Evolutionary conservation across 139 green algal species (phyloP).

Genomic region (Raphidocelis subcapitata): DNA sequence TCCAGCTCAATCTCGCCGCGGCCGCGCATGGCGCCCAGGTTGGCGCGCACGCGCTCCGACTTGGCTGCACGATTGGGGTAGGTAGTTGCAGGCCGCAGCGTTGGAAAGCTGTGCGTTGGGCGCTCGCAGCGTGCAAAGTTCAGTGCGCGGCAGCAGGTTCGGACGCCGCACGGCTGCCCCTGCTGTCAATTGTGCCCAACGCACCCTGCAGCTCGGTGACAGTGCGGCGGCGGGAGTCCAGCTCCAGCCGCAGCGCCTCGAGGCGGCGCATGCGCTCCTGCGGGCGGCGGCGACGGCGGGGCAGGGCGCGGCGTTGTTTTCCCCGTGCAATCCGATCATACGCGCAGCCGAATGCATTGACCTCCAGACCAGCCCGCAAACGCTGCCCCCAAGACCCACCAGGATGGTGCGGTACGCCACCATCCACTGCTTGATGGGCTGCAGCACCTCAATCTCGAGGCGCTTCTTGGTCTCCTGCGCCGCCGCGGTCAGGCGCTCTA

Average conservation of each 20-base stretch:
- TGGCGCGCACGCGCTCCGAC: conserved; percentile 42
- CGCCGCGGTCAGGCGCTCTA: conserved; percentile 63
- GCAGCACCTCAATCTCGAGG: conserved; percentile 78
- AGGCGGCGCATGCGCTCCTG: conserved; percentile 71
- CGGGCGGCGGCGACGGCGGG: no score
- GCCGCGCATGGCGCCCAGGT: conserved; percentile 46
- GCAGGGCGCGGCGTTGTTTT: no score
- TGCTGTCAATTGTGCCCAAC: no score
- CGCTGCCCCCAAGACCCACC: no score
- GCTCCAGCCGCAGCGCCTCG: conserved; percentile 77
- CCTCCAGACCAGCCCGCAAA: no score
- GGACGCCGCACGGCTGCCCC: no score
- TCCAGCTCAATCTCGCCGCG: conserved; percentile 74
- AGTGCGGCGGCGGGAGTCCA: conserved; percentile 81
- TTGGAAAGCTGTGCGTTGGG: no score
- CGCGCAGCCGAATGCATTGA: no score
- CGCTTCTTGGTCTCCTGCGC: conserved; percentile 61
- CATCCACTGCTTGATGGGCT: conserved; percentile 78
- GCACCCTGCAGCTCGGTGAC: conserved; percentile 66
- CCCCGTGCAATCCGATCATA: no score
- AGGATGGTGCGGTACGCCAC: conserved; percentile 62
- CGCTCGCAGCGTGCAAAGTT: no score
- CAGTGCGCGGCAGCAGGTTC: no score
- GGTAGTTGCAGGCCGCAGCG: no score
- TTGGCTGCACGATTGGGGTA: background rate